Percentiles rank a stretch among this genome's conserved stretches.
These are phyloP conservation scores for Byssoonygena ceratinophila DNA, from an alignment of 2,329 filamentous ascomycete genomes.

Conservation along the genomic window DNA sequence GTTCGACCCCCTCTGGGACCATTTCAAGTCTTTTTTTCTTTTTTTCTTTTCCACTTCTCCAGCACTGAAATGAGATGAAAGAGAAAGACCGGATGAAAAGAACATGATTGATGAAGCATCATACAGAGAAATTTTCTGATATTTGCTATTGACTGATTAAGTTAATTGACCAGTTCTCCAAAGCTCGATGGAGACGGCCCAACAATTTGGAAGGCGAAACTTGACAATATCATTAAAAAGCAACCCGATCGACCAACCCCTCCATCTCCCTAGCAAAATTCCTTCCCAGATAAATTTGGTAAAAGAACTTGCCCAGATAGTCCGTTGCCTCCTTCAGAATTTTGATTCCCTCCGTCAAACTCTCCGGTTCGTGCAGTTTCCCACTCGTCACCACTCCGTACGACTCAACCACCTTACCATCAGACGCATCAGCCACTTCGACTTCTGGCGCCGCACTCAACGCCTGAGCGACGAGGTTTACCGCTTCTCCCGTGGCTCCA, in stretches of 20 bases:
- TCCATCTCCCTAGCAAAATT: conserved; percentile 65
- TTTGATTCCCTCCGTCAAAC: conserved; percentile 50
- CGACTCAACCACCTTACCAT: conserved; percentile 49
- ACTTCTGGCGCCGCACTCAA: conserved; percentile 38
- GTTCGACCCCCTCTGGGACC: too few relatives aligned
- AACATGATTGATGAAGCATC: too few relatives aligned
- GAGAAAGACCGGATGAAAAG: too few relatives aligned
- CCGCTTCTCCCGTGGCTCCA: conserved; percentile 62
- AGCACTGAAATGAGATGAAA: too few relatives aligned
- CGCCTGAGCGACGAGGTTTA: conserved; percentile 49
- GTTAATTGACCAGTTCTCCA: too few relatives aligned
- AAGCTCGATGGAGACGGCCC: too few relatives aligned
- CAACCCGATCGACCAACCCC: conserved; percentile 55
- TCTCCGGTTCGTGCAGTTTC: conserved; percentile 43
- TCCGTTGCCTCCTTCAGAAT: conserved; percentile 57
- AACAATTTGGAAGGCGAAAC: too few relatives aligned
- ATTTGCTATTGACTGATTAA: too few relatives aligned
- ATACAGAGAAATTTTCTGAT: too few relatives aligned
- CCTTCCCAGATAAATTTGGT: conserved; percentile 58
- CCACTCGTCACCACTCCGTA: conserved; percentile 67
- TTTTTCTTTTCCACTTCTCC: too few relatives aligned
- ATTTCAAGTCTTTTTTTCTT: too few relatives aligned
- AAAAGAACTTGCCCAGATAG: conserved; percentile 62
- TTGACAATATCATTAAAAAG: conserved; percentile 48
- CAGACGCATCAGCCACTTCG: conserved; percentile 39